These are phyloP conservation scores for Cryptococcus depauperatus DNA, from an alignment of 1,284 basidiomycete genomes.

Conservation along the genomic window DNA sequence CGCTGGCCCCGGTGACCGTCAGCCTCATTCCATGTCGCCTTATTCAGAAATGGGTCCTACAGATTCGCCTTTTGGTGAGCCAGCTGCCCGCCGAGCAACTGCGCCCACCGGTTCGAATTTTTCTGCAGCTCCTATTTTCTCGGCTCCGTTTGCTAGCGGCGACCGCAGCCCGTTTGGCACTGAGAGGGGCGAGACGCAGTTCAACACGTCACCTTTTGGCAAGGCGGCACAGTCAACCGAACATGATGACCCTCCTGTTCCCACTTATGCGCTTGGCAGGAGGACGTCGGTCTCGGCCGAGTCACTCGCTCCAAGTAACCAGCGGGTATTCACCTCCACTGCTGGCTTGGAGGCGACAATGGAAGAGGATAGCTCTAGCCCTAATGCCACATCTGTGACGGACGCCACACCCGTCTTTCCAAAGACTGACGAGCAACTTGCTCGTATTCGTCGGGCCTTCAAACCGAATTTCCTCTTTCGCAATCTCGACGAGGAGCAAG, in stretches of 20 bases:
- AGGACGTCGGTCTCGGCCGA: slow-evolving; percentile 96
- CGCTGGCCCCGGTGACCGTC: slow-evolving; percentile 51
- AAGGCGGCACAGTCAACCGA: slow-evolving; percentile 16
- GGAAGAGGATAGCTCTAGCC: slow-evolving; percentile 37
- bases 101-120: slow-evolving; percentile 20
- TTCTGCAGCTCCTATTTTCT: slow-evolving; percentile 15
- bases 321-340: slow-evolving; percentile 19
- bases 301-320: slow-evolving; percentile 75
- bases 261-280: slow-evolving; percentile 68
- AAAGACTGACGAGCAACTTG: slow-evolving; percentile 77
- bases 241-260: slow-evolving; percentile 37
- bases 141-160: slow-evolving; percentile 26
- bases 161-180: slow-evolving; percentile 25
- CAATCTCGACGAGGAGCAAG: slow-evolving; percentile 93
- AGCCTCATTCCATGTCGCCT: slow-evolving; percentile 41
- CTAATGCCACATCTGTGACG: slow-evolving; percentile 27
- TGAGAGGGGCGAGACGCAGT: slow-evolving; percentile 17
- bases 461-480: slow-evolving; percentile 88
- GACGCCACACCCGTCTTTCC: slow-evolving; percentile 56
- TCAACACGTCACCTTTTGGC: slow-evolving; percentile 38
- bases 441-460: slow-evolving; percentile 79
- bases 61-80: slow-evolving; percentile 35
- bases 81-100: slow-evolving; percentile 24
- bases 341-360: slow-evolving; percentile 25
- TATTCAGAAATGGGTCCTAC: slow-evolving; percentile 42